A percentile compares a stretch with the other conserved stretches of the same genome.
Evolutionary conservation across 2,329 filamentous ascomycete genomes (phyloP).

Genomic region (Trichoderma koningii): DNA sequence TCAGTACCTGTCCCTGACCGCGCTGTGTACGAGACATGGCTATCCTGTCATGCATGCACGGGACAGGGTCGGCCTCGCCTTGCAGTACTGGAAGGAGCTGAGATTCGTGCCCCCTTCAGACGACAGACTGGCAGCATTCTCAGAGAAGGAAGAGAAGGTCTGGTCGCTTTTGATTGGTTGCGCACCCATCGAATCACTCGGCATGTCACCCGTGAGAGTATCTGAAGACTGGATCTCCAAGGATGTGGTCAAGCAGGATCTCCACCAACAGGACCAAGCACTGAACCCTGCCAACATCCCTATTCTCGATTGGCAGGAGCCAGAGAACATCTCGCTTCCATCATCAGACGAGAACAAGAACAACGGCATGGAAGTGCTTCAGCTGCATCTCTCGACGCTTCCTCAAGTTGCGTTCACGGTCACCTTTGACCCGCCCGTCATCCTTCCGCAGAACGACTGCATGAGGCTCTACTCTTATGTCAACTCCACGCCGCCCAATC

Average conservation of each 20-base stretch:
- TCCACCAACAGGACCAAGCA: slow-evolving; percentile 48
- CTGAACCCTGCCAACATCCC: slow-evolving; percentile 44
- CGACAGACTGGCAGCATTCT: slow-evolving; percentile 42
- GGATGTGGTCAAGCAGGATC: slow-evolving; percentile 60
- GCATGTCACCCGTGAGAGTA: slow-evolving; percentile 64
- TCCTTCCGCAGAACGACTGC: slow-evolving; percentile 66
- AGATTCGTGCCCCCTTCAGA: slow-evolving; percentile 48
- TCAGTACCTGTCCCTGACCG: slow-evolving; percentile 55
- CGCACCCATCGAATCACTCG: slow-evolving; percentile 48
- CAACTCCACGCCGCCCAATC: slow-evolving; percentile 47
- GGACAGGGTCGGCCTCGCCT: slow-evolving; percentile 65
- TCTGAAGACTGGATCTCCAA: slow-evolving; percentile 75
- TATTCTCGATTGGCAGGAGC: slow-evolving; percentile 72
- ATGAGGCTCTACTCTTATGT: slow-evolving; percentile 62
- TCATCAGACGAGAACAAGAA: slow-evolving; percentile 50
- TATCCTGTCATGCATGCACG: slow-evolving; percentile 70
- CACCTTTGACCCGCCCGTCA: slow-evolving; percentile 71
- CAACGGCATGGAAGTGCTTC: slow-evolving; percentile 55
- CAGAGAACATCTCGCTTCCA: slow-evolving; percentile 62
- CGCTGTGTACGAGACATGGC: slow-evolving; percentile 70
- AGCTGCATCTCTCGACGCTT: slow-evolving; percentile 50
- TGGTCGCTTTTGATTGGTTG: slow-evolving; percentile 73
- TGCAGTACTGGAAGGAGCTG: slow-evolving; percentile 77
- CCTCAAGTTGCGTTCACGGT: slow-evolving; percentile 76
- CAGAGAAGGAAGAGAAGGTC: slow-evolving; percentile 50